These are phyloP conservation scores for Penicillium sclerotiorum DNA, from an alignment of 2,329 filamentous ascomycete genomes.

Conservation along the genomic window DNA sequence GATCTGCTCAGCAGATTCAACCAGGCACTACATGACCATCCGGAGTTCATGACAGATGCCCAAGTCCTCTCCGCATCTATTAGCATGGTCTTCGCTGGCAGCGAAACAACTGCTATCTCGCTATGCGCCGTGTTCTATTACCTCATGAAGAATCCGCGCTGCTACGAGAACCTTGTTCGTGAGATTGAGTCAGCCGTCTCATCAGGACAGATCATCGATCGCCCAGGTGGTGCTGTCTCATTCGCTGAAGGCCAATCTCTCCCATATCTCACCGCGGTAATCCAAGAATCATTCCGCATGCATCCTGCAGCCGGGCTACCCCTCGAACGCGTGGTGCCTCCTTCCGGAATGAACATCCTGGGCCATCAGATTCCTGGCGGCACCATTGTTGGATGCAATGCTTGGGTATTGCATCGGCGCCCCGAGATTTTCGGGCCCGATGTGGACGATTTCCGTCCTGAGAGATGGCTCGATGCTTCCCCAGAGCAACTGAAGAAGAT, in stretches of 20 bases:
- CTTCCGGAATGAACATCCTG: constrained; percentile 9
- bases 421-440: constrained; percentile 70
- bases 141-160: neutral
- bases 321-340: constrained; percentile 72
- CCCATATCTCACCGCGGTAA: constrained; percentile 60
- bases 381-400: constrained; percentile 70
- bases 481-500: neutral
- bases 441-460: constrained; percentile 55
- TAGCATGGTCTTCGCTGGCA: constrained; percentile 37
- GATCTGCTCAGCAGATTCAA: constrained; percentile 37
- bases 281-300: constrained; percentile 68
- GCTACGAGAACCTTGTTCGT: neutral
- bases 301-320: constrained; percentile 74
- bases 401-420: constrained; percentile 73
- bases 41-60: constrained; percentile 28
- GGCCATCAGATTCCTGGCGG: constrained; percentile 20
- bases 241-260: constrained; percentile 66
- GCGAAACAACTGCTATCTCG: constrained; percentile 38
- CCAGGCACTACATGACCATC: constrained; percentile 27
- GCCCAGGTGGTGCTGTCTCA: neutral
- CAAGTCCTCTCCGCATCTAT: constrained; percentile 31
- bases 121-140: constrained; percentile 37
- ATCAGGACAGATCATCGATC: neutral
- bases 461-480: neutral
- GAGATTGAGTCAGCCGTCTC: neutral